A percentile compares a stretch with the other conserved stretches of the same genome.
phyloP scores from a whole-genome alignment of 331 rosid genomes.

The Saraca asoca region DNA sequence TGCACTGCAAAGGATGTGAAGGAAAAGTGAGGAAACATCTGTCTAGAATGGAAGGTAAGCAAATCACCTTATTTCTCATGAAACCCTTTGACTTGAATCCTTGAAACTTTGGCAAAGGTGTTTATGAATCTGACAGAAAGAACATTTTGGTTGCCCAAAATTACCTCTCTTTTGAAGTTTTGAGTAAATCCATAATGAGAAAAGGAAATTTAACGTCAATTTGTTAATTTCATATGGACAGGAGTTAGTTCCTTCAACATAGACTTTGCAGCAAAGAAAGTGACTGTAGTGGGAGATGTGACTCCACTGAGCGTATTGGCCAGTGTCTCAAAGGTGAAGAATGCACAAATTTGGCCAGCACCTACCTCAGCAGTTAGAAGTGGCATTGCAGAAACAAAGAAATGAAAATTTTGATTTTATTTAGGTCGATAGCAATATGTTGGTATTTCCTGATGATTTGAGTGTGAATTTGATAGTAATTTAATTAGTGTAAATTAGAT shows the following conservation, averaged over 20 bases:
- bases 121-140: background rate
- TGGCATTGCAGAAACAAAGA: conserved; percentile 39
- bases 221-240: conserved; percentile 28
- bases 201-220: too few species aligned
- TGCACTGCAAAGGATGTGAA: conserved; percentile 95
- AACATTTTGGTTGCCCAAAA: background rate
- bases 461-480: conserved; percentile 30
- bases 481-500: conserved; percentile 32
- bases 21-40: conserved; percentile 92
- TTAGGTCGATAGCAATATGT: conserved; percentile 26
- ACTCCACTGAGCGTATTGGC: conserved; percentile 70
- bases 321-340: conserved; percentile 90
- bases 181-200: too few species aligned
- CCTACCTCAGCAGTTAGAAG: conserved; percentile 37
- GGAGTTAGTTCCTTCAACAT: conserved; percentile 87
- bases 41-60: conserved; percentile 84
- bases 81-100: background rate
- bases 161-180: background rate
- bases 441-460: conserved; percentile 15
- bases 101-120: background rate
- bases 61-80: background rate
- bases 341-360: conserved; percentile 78
- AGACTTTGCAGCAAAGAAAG: conserved; percentile 89
- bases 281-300: conserved; percentile 81
- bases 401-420: conserved; percentile 8